Percentiles rank a stretch among this genome's conserved stretches.
Conservation (phyloP, 192 early-diverging fungal species). For the Anaeromyces robustus region DNA sequence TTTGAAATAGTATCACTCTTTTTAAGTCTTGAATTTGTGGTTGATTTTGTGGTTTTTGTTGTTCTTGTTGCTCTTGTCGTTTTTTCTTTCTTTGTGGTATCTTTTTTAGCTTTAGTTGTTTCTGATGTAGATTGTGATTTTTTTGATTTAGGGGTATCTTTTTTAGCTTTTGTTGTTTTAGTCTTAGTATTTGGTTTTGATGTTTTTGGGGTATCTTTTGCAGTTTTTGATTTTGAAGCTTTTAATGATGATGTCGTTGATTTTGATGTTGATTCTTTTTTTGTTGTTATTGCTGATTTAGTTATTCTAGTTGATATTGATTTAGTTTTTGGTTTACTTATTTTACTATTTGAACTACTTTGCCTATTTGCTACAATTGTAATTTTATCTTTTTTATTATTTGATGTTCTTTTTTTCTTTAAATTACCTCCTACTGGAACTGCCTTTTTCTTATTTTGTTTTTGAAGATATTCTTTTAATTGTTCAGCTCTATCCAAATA, state of each 20-base stretch:
- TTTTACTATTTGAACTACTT: neutral
- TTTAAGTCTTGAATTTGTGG: too few relatives aligned
- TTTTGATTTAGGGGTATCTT: neutral
- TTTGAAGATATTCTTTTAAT: conserved; percentile 71
- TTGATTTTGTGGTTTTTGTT: too few relatives aligned
- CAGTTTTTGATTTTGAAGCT: neutral
- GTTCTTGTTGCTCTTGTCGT: too few relatives aligned
- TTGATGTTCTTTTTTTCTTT: neutral
- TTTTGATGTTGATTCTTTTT: neutral
- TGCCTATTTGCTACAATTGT: neutral
- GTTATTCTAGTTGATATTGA: neutral
- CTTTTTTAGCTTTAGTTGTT: neutral
- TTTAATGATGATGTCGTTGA: neutral
- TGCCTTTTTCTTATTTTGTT: conserved; percentile 42
- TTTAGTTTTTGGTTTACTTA: neutral
- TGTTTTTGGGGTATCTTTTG: neutral
- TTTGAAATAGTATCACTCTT: too few relatives aligned
- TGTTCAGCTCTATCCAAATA: conserved; percentile 87
- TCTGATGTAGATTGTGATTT: neutral
- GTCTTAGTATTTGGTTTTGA: too few relatives aligned
- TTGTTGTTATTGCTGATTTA: neutral
- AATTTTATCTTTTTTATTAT: neutral
- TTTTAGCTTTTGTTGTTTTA: neutral
- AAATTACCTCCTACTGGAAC: neutral
- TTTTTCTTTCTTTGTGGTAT: too few relatives aligned